Base-by-base conservation (phyloP, 225 moss, liverwort and hornwort species). In the Antitrichia curtipendula region DNA sequence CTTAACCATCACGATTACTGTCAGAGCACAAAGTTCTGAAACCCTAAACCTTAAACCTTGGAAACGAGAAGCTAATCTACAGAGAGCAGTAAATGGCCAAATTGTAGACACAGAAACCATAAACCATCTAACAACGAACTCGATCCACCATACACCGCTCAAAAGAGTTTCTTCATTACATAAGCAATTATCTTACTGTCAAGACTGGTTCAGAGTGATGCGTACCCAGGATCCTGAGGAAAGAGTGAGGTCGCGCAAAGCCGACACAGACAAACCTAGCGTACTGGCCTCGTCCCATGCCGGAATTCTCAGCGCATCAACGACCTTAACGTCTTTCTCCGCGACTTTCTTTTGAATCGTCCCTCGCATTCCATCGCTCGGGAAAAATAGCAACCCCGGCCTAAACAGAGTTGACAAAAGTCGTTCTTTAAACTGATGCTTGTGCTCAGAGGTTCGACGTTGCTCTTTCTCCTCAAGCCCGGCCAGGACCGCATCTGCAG, bases 151-250 rank as follows among this genome's bases (percentile, higher is more conserved):
- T 86, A 54, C 28, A 36, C 54, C 69, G 28, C 61, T 68, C 49
- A 29, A 66, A 61, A 57, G 5, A 36, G 56, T 61, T 87, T 50
- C 63, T 70, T 36, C 49, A 43, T 50, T 70, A 34, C 36, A 28
- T 13, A 43, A 29, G 49, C 69, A n/a, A 84, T 65, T 32, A 16
- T 25, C 27, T 17, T 21, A 36, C 25, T 43, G 19, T 54, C 54
- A 69, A 74, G 34, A 50, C 41, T 8, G 66, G 49, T 61, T 34
- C 43, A 57, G 24, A 68, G 73, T 77, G 74, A 78, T 64, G 65
- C 91, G 24, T 82, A 95, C 95, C 93, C 93, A 92, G 64, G 95
- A 95, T 84, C 93, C 95, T 45, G 93, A 93, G 31, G 93, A 84
- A 62, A 95, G 84, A 77, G 86, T 29, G 82, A 92, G 92, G 45